Conservation (phyloP, 805 yeast species). For the Barnettozyma pratensis region DNA sequence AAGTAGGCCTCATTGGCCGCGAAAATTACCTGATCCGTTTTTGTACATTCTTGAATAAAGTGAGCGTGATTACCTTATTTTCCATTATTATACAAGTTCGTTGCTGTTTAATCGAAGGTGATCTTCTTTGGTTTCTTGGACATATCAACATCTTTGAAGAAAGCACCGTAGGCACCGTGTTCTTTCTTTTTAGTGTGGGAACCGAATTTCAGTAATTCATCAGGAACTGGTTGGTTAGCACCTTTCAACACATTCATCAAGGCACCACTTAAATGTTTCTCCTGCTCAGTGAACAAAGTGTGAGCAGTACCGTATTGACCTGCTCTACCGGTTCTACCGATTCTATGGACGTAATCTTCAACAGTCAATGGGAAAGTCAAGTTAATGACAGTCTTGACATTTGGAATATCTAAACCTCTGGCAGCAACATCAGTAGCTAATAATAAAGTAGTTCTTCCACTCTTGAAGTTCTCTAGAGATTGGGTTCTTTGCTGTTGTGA, state of each 20-base stretch:
- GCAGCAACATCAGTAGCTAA: slow-evolving; percentile 99
- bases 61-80: background rate
- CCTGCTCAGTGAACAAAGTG: slow-evolving; percentile 93
- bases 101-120: slow-evolving; percentile 38
- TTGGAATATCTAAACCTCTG: slow-evolving; percentile 95
- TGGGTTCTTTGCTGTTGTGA: slow-evolving; percentile 87
- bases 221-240: slow-evolving; percentile 95
- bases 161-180: slow-evolving; percentile 97
- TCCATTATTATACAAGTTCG: too few relatives aligned
- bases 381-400: slow-evolving; percentile 92
- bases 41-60: background rate
- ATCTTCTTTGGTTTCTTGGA: slow-evolving; percentile 83
- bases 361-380: slow-evolving; percentile 94
- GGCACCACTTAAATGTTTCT: slow-evolving; percentile 94
- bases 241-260: slow-evolving; percentile 87
- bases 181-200: slow-evolving; percentile 97
- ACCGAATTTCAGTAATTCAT: slow-evolving; percentile 89
- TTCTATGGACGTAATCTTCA: slow-evolving; percentile 95
- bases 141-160: slow-evolving; percentile 89
- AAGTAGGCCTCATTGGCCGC: background rate
- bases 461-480: slow-evolving; percentile 81
- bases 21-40: background rate
- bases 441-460: slow-evolving; percentile 67
- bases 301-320: slow-evolving; percentile 94
- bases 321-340: slow-evolving; percentile 98